phyloP scores from a whole-genome alignment of 176 grass and related monocot species.

The Phoenix roebelenii region DNA sequence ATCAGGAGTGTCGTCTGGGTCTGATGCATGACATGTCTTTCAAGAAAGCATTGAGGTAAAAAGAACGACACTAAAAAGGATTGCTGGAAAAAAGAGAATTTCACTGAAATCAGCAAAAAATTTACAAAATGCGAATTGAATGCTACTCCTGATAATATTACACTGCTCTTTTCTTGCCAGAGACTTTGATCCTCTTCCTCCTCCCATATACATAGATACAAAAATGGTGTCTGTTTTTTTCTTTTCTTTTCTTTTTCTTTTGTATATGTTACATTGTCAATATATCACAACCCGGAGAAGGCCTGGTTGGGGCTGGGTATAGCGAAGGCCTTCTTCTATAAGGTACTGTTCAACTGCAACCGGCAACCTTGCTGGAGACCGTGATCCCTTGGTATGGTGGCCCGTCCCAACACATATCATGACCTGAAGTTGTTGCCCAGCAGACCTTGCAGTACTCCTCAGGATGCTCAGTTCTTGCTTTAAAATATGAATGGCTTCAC shows the following conservation, averaged over 20 bases:
- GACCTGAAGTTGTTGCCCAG: constrained; percentile 64
- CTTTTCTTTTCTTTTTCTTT: constrained; percentile 13
- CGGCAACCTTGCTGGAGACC: constrained; percentile 62
- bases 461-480: constrained; percentile 54
- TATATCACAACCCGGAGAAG: constrained; percentile 67
- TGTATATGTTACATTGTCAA: constrained; percentile 30
- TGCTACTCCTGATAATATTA: too few species aligned
- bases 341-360: constrained; percentile 82
- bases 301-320: constrained; percentile 77
- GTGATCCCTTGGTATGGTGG: constrained; percentile 89
- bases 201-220: too few species aligned
- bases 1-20: too few species aligned
- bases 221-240: constrained; percentile 1
- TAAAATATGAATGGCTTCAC: constrained; percentile 65
- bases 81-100: too few species aligned
- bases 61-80: too few species aligned
- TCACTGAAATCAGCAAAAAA: too few species aligned
- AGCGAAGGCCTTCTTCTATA: constrained; percentile 64
- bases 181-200: too few species aligned
- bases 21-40: too few species aligned
- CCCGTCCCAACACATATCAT: constrained; percentile 88
- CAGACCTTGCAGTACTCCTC: constrained; percentile 40
- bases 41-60: too few species aligned
- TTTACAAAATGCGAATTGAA: too few species aligned
- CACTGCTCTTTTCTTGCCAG: too few species aligned